These are phyloP conservation scores for Trametes sanguinea DNA, from an alignment of 768 basidiomycete genomes.

Conservation along the genomic window DNA sequence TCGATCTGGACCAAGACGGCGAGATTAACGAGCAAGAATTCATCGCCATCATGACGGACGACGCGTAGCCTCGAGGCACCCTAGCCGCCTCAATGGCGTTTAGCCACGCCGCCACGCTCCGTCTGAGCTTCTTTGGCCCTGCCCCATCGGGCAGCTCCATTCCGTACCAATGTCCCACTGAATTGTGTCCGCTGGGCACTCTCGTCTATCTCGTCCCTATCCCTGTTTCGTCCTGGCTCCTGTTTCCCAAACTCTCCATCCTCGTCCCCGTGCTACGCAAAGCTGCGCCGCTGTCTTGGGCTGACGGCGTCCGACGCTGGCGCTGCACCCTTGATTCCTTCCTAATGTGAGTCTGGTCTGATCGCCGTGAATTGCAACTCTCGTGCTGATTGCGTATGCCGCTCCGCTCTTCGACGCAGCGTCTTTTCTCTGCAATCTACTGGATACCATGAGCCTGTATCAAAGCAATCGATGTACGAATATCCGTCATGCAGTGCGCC, in stretches of 20 bases:
- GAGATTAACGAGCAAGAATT: conserved; percentile 98
- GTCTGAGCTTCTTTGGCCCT: conserved; percentile 6
- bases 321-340: not conserved
- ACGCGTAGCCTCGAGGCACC: conserved; percentile 48
- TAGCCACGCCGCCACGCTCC: conserved; percentile 17
- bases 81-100: not conserved
- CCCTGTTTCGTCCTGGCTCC: conserved; percentile 2
- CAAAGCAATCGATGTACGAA: conserved; percentile 15
- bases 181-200: not conserved
- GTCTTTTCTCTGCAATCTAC: not conserved
- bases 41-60: conserved; percentile 96
- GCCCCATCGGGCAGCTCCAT: conserved; percentile 5
- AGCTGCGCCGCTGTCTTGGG: not conserved
- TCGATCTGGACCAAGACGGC: conserved; percentile 97
- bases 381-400: conserved; percentile 4
- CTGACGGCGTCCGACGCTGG: not conserved
- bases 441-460: conserved; percentile 10
- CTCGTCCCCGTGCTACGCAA: not conserved
- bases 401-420: not conserved
- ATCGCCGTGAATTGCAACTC: not conserved
- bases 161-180: not conserved
- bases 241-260: not conserved
- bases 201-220: not conserved
- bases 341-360: conserved; percentile 7
- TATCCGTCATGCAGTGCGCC: conserved; percentile 5